These are phyloP conservation scores for Kurtzmaniella natalensis DNA, from an alignment of 1,139 yeast genomes.

Conservation along the genomic window DNA sequence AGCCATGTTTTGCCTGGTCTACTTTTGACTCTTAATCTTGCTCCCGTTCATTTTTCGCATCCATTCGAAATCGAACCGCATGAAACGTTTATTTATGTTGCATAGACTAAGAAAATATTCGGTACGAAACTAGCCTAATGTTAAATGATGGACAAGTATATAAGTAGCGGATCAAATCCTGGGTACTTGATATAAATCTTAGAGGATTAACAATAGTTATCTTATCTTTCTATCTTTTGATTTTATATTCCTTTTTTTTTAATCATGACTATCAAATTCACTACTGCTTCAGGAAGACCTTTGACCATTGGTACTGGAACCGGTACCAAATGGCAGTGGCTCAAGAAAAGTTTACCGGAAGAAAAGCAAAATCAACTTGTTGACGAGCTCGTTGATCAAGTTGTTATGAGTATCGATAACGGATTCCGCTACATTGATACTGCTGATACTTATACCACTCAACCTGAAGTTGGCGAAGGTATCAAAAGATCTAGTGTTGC, in stretches of 20 bases:
- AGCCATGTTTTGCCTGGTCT: background rate
- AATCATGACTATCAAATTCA: constrained; percentile 13
- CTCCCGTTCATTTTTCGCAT: background rate
- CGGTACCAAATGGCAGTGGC: constrained; percentile 61
- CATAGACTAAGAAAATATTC: no score
- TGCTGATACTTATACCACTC: constrained; percentile 65
- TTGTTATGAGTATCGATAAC: constrained; percentile 41
- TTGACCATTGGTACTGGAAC: constrained; percentile 52
- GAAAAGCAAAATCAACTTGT: constrained; percentile 28
- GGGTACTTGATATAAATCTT: no score
- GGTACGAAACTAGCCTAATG: no score
- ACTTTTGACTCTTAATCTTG: background rate
- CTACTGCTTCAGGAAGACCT: constrained; percentile 38
- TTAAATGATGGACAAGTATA: no score
- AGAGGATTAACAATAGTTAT: no score
- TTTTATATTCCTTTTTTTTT: no score
- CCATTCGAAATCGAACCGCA: background rate
- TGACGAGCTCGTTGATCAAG: constrained; percentile 37
- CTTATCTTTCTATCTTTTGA: no score
- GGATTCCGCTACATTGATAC: constrained; percentile 60
- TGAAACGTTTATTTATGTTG: no score
- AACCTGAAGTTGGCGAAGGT: constrained; percentile 58
- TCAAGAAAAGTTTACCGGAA: constrained; percentile 31
- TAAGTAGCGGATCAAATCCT: no score
- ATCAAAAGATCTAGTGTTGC: constrained; percentile 40